Evolutionary conservation across 192 early-diverging fungal species (phyloP).

Genomic region (Coemansia sp.): DNA sequence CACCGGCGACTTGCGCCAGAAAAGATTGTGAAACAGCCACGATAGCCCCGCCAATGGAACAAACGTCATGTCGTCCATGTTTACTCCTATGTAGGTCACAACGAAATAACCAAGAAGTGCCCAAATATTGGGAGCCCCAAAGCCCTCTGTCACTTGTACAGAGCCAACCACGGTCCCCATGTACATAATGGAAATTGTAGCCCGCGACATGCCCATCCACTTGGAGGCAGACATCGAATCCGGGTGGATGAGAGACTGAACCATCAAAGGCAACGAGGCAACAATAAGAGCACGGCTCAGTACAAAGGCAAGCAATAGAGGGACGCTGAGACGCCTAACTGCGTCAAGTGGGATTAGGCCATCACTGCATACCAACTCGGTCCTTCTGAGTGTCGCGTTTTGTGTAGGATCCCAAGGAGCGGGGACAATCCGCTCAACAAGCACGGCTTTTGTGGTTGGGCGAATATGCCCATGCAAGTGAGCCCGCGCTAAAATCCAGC

Average conservation of each 20-base stretch:
- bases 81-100: background rate
- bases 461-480: background rate
- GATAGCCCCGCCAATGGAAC: background rate
- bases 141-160: background rate
- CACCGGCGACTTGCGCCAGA: background rate
- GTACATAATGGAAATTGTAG: background rate
- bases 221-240: background rate
- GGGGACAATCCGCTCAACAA: background rate
- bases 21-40: background rate
- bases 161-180: background rate
- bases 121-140: background rate
- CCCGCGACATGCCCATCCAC: background rate
- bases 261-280: background rate
- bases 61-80: background rate
- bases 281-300: background rate
- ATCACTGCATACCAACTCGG: background rate
- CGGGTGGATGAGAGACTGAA: background rate
- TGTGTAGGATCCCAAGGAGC: background rate
- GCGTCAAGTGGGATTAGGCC: background rate
- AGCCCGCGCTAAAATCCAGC: background rate
- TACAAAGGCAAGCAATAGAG: conserved; percentile 5
- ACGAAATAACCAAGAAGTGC: background rate
- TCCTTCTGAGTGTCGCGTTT: background rate
- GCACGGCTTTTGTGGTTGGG: background rate
- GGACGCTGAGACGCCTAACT: background rate